phyloP scores from a whole-genome alignment of 257 asterid genomes.

The Henckelia pumila region DNA sequence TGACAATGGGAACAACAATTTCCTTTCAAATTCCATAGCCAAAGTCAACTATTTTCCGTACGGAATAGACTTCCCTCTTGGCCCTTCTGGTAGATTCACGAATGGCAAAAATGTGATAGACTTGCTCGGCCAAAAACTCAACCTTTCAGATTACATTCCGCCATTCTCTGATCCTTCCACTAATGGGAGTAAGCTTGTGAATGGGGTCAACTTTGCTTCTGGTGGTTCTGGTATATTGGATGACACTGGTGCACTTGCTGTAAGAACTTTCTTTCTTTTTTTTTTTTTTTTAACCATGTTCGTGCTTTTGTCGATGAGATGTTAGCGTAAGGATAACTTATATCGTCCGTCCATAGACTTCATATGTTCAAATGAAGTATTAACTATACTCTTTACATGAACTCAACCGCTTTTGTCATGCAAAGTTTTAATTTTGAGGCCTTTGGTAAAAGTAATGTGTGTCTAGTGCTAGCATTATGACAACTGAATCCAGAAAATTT shows the following conservation, averaged over 20 bases:
- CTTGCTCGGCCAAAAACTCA: slow-evolving; percentile 45
- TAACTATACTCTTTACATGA: too few relatives aligned
- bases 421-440: background rate
- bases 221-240: slow-evolving; percentile 87
- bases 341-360: too few relatives aligned
- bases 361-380: too few relatives aligned
- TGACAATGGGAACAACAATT: slow-evolving; percentile 81
- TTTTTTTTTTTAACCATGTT: too few relatives aligned
- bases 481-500: background rate
- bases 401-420: background rate
- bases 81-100: slow-evolving; percentile 69
- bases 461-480: too few relatives aligned
- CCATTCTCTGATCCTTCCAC: slow-evolving; percentile 67
- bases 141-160: slow-evolving; percentile 48
- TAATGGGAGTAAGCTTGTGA: slow-evolving; percentile 42
- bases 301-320: background rate
- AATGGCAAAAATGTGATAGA: slow-evolving; percentile 67
- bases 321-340: too few relatives aligned
- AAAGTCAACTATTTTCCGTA: slow-evolving; percentile 65
- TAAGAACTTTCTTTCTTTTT: slow-evolving; percentile 38
- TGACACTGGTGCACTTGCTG: slow-evolving; percentile 54
- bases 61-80: slow-evolving; percentile 61
- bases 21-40: slow-evolving; percentile 47
- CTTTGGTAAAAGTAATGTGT: too few relatives aligned
- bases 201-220: slow-evolving; percentile 74